Base-by-base conservation (phyloP, 192 early-diverging fungal genomes). In the Linnemannia exigua region DNA sequence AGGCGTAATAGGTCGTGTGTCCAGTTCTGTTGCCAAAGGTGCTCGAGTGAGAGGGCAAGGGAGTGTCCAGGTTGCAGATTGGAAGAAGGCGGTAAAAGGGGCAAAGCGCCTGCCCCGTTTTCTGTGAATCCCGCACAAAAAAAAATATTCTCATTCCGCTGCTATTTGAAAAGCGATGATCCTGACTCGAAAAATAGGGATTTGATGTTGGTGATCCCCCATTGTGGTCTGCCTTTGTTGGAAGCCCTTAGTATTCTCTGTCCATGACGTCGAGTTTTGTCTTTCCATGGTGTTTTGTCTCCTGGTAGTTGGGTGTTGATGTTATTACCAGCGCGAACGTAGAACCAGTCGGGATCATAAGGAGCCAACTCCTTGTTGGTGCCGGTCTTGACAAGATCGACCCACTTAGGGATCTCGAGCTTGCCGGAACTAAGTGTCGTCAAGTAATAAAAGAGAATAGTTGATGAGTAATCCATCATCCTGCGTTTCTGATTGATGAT, bases 301-400 rank as follows among this genome's bases (percentile, higher is more conserved):
- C 74, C 51, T 66, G 37, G 11, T 1, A 4, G 16, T 12, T 47
- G n/a, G 28, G 20, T 74, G 72, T 7, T 72, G 38, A 63, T 25
- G 15, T 28, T 63, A 91, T 75, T 88, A 96, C 95, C 96, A 82
- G 97, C 97, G 82, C 97, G 97, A 77, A 98, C 89, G 93, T 98
- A 99, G 95, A 95, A 99, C 98, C 98, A 99, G 93, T 99, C 99
- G 71, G 96, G 95, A 88, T 99, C 98, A 91, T 98, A 96, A 46
- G 99, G 99, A 81, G 95, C 95, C 77, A 98, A 93, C 92, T 99
- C 99, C 95, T 98, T 99, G 95, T 91, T 94, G 76, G 96, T 93
- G 74, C 94, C 97, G 81, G 99, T 99, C 95, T 99, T 99, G 93
- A 98, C 98, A 84, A 98, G 88, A 91, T 99, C 99, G 87, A 97